phyloP scores from a whole-genome alignment of 2,329 filamentous ascomycete genomes.

The Akanthomyces lecanii region DNA sequence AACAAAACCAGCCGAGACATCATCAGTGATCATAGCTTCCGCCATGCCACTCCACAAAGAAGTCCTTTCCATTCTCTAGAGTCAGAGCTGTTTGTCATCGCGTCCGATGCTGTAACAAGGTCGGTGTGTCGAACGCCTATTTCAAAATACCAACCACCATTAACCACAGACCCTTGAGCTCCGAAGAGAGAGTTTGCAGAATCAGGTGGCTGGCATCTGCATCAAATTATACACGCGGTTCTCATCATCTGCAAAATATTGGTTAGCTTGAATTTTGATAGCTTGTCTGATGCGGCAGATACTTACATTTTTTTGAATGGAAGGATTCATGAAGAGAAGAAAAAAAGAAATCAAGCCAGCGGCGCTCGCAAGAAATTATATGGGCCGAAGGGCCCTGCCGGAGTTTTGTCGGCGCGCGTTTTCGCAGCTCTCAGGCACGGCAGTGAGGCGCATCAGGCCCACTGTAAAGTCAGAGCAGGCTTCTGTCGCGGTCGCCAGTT shows the following conservation, averaged over 20 bases:
- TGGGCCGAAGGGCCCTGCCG: conserved; percentile 22
- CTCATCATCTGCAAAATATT: conserved; percentile 82
- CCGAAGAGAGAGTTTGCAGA: conserved; percentile 77
- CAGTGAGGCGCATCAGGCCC: background rate
- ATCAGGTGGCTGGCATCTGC: conserved; percentile 59
- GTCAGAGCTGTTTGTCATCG: conserved; percentile 97
- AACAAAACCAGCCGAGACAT: background rate
- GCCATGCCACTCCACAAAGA: background rate
- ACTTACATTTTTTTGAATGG: conserved; percentile 97
- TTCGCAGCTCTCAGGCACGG: background rate
- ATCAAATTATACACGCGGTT: conserved; percentile 96
- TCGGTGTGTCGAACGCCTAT: conserved; percentile 98
- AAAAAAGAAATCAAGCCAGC: conserved; percentile 36
- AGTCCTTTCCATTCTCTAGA: conserved; percentile 39
- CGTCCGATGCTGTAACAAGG: conserved; percentile 98
- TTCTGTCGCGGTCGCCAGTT: background rate
- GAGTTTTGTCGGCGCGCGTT: conserved; percentile 27
- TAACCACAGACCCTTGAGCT: conserved; percentile 83
- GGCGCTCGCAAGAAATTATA: conserved; percentile 34
- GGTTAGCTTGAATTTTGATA: conserved; percentile 28
- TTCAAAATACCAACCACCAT: conserved; percentile 72
- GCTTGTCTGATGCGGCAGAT: conserved; percentile 19
- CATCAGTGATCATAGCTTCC: background rate
- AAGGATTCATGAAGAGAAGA: conserved; percentile 81
- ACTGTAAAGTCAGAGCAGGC: conserved; percentile 14